Evolutionary conservation across 768 basidiomycete genomes (phyloP).

Genomic region (Phallus indusiatus): DNA sequence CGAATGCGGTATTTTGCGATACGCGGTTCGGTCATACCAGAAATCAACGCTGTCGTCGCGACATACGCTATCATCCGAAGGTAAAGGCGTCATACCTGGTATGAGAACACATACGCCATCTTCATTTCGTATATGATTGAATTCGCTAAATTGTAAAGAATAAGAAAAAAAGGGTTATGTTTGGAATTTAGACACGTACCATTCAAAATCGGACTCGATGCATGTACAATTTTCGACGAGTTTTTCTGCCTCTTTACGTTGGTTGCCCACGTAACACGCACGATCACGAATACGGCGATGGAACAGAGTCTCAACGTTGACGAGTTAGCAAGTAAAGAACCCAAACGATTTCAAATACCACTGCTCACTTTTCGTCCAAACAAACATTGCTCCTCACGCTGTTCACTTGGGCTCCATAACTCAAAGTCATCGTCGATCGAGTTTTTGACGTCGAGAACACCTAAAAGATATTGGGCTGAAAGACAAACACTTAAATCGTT

Average conservation of each 20-base stretch:
- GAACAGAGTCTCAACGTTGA: slow-evolving; percentile 60
- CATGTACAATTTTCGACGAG: slow-evolving; percentile 70
- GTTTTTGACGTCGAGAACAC: slow-evolving; percentile 57
- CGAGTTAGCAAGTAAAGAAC: neutral
- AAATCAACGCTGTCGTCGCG: slow-evolving; percentile 42
- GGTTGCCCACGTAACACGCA: slow-evolving; percentile 79
- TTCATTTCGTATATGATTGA: slow-evolving; percentile 70
- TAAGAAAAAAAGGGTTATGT: neutral
- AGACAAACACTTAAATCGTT: neutral
- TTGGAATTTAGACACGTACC: slow-evolving; percentile 39
- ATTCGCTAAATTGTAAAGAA: slow-evolving; percentile 65
- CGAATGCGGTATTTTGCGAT: slow-evolving; percentile 86
- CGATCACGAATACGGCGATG: slow-evolving; percentile 74
- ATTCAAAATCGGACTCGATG: slow-evolving; percentile 77
- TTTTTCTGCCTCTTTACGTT: slow-evolving; percentile 39
- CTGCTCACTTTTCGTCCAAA: slow-evolving; percentile 77
- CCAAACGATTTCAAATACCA: neutral
- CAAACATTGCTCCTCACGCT: slow-evolving; percentile 77
- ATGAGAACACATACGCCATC: slow-evolving; percentile 71
- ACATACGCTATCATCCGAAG: slow-evolving; percentile 41
- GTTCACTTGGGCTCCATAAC: slow-evolving; percentile 91
- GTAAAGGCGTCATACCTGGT: slow-evolving; percentile 53
- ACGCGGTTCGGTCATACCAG: slow-evolving; percentile 93
- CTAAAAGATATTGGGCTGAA: slow-evolving; percentile 27
- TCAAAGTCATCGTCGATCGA: slow-evolving; percentile 90